Percentiles rank a stretch among this genome's conserved stretches.
Evolutionary conservation across 2,329 filamentous ascomycete species (phyloP).

Genomic region (Pseudogymnoascus sp.): DNA sequence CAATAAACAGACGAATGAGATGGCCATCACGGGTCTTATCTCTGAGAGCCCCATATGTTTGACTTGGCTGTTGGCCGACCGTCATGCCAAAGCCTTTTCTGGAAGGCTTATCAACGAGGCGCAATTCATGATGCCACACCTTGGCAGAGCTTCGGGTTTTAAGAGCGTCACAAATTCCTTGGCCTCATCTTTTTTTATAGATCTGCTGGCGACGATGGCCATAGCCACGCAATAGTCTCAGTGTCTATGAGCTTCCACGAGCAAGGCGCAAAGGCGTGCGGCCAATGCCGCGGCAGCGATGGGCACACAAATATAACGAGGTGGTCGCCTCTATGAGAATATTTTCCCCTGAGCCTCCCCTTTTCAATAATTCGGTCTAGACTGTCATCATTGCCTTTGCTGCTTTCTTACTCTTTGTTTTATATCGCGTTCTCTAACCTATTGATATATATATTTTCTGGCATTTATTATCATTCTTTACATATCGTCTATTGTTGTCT

Average conservation of each 20-base stretch:
- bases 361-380: background rate
- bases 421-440: background rate
- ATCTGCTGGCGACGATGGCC: background rate
- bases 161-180: conserved; percentile 4
- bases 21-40: conserved; percentile 1
- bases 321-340: background rate
- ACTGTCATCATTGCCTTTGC: background rate
- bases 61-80: background rate
- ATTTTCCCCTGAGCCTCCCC: background rate
- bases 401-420: background rate
- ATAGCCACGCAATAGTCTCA: background rate
- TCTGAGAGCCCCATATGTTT: background rate
- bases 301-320: background rate
- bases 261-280: background rate
- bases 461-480: background rate
- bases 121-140: background rate
- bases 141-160: background rate
- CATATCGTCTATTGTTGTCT: background rate
- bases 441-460: background rate
- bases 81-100: background rate
- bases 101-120: background rate
- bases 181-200: background rate
- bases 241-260: background rate
- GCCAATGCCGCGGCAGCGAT: background rate
- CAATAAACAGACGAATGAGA: background rate